These are phyloP conservation scores for Macrophomina tecta DNA, from an alignment of 2,329 filamentous ascomycete genomes.

Conservation along the genomic window DNA sequence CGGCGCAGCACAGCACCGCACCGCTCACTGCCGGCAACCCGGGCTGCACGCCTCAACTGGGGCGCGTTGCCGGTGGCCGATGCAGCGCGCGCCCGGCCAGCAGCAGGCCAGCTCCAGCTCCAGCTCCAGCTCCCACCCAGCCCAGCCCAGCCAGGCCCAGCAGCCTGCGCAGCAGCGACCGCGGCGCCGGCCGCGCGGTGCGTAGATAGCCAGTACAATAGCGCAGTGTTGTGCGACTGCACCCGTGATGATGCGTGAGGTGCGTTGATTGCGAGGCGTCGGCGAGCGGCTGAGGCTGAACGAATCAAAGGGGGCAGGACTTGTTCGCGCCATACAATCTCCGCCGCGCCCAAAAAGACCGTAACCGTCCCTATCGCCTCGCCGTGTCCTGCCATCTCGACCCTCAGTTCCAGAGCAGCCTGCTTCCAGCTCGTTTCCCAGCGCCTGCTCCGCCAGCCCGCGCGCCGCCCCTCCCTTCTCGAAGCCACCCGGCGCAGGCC, in stretches of 20 bases:
- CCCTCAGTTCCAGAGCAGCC: slow-evolving; percentile 14
- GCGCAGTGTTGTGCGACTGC: slow-evolving; percentile 13
- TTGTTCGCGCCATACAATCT: slow-evolving; percentile 28
- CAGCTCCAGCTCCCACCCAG: background rate
- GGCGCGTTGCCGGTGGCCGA: background rate
- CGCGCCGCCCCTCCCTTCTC: slow-evolving; percentile 25
- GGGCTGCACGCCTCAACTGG: slow-evolving; percentile 7
- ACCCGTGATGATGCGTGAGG: slow-evolving; percentile 20
- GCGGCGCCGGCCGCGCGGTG: background rate
- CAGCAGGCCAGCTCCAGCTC: background rate
- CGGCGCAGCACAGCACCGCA: background rate
- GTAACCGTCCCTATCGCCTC: slow-evolving; percentile 25
- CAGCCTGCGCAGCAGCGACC: background rate
- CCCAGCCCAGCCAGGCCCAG: background rate
- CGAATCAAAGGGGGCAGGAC: slow-evolving; percentile 27
- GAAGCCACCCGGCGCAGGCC: slow-evolving; percentile 10
- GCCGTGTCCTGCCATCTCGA: slow-evolving; percentile 13
- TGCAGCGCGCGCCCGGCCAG: background rate
- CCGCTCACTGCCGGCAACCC: background rate
- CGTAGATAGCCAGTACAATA: slow-evolving; percentile 12
- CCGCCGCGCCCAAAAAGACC: slow-evolving; percentile 25
- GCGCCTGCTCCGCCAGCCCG: slow-evolving; percentile 1
- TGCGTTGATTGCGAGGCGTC: slow-evolving; percentile 25
- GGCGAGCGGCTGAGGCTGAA: slow-evolving; percentile 26
- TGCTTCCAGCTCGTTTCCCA: slow-evolving; percentile 24